Conservation (phyloP, 169 alveolate genomes). For the Eimeria necatrix region DNA sequence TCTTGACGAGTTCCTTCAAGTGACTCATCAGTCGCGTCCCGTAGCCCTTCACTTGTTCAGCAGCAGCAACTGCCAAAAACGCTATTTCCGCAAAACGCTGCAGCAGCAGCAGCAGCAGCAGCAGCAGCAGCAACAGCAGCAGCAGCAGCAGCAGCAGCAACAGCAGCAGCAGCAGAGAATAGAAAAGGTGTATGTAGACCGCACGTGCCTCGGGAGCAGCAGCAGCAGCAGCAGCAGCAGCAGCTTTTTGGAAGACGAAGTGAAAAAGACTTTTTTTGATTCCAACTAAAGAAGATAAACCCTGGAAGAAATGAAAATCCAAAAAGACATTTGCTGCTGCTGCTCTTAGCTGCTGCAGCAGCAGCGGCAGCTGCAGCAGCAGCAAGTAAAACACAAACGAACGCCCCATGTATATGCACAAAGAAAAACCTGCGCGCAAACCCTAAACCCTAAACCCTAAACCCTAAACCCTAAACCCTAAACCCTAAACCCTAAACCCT, state of each 20-base stretch:
- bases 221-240: background rate
- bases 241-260: background rate
- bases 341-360: constrained; percentile 44
- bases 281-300: background rate
- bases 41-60: constrained; percentile 98
- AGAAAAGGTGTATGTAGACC: too few species aligned
- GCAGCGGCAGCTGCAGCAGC: constrained; percentile 45
- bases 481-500: too few species aligned
- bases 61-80: constrained; percentile 98
- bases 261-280: constrained; percentile 7
- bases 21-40: constrained; percentile 99
- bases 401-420: constrained; percentile 32
- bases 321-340: background rate
- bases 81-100: background rate
- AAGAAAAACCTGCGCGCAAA: constrained; percentile 35
- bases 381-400: constrained; percentile 56
- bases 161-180: too few species aligned
- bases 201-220: too few species aligned
- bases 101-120: background rate
- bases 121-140: background rate
- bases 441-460: too few species aligned
- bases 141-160: background rate
- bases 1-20: constrained; percentile 97
- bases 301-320: background rate
- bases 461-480: too few species aligned